Evolutionary conservation across 768 basidiomycete genomes (phyloP).

Genomic region (Ephemerocybe angulata): DNA sequence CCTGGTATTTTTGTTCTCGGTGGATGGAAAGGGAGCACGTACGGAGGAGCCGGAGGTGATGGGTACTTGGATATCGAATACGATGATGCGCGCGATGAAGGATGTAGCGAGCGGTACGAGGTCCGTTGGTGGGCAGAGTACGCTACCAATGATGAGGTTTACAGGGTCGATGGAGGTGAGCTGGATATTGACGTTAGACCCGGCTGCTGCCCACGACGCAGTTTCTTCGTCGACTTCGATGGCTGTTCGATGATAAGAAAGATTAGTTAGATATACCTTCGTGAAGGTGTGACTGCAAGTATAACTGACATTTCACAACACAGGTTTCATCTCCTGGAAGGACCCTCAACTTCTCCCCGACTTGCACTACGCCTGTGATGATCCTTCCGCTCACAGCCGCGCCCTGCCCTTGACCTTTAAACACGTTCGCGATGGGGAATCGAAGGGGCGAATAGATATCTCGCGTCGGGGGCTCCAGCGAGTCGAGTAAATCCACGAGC

Average conservation of each 20-base stretch:
- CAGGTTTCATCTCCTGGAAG: conserved; percentile 91
- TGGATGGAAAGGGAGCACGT: conserved; percentile 26
- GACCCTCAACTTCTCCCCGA: conserved; percentile 83
- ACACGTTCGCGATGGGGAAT: conserved; percentile 92
- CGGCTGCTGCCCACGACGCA: conserved; percentile 86
- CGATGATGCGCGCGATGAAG: conserved; percentile 86
- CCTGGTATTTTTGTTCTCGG: too few relatives aligned
- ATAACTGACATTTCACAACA: conserved; percentile 59
- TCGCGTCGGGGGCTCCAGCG: conserved; percentile 72
- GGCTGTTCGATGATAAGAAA: conserved; percentile 39
- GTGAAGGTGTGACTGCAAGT: neutral
- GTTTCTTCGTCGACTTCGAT: conserved; percentile 80
- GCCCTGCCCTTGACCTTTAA: conserved; percentile 80
- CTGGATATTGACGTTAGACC: conserved; percentile 83
- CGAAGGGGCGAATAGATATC: conserved; percentile 76
- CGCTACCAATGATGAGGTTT: conserved; percentile 82
- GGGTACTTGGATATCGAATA: conserved; percentile 90
- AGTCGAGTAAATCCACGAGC: conserved; percentile 80
- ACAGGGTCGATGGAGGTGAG: conserved; percentile 82
- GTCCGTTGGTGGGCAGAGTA: conserved; percentile 74
- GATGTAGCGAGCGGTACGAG: conserved; percentile 70
- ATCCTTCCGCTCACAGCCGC: conserved; percentile 80
- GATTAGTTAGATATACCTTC: neutral
- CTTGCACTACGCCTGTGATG: conserved; percentile 85
- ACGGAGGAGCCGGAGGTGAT: conserved; percentile 87